Evolutionary conservation across 2,329 filamentous ascomycete genomes (phyloP).

Genomic region (Fusarium anthophilum): DNA sequence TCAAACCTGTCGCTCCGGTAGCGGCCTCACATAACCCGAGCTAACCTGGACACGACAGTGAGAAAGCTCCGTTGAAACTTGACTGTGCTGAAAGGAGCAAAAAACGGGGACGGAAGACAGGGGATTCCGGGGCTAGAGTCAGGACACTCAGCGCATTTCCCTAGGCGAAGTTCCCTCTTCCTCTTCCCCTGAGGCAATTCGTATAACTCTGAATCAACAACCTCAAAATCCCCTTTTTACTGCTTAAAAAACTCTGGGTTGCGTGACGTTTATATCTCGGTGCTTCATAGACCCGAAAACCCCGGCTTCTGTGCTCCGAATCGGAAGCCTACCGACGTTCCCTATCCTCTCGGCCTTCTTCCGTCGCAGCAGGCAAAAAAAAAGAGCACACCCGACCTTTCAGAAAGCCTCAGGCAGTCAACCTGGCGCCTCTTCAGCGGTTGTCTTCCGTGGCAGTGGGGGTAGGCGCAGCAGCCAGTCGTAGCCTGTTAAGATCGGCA

Average conservation of each 20-base stretch:
- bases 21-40: slow-evolving; percentile 2
- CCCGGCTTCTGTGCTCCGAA: slow-evolving; percentile 15
- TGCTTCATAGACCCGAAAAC: slow-evolving; percentile 20
- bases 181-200: slow-evolving; percentile 30
- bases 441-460: slow-evolving; percentile 25
- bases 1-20: slow-evolving; percentile 18
- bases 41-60: background rate
- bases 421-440: slow-evolving; percentile 39
- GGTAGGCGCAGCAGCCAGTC: slow-evolving; percentile 28
- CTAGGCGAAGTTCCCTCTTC: slow-evolving; percentile 4
- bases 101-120: slow-evolving; percentile 31
- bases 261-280: slow-evolving; percentile 6
- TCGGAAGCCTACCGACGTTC: slow-evolving; percentile 36
- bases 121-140: slow-evolving; percentile 22
- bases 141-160: slow-evolving; percentile 14
- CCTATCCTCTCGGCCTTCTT: slow-evolving; percentile 29
- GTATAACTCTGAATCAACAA: slow-evolving; percentile 23
- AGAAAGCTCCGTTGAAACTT: slow-evolving; percentile 7
- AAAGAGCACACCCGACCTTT: background rate
- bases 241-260: background rate
- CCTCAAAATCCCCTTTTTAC: background rate
- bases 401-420: slow-evolving; percentile 14
- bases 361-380: slow-evolving; percentile 9
- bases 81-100: slow-evolving; percentile 18
- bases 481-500: slow-evolving; percentile 42